These are phyloP conservation scores for Curvularia eragrostidis DNA, from an alignment of 2,329 filamentous ascomycete species.

Conservation along the genomic window DNA sequence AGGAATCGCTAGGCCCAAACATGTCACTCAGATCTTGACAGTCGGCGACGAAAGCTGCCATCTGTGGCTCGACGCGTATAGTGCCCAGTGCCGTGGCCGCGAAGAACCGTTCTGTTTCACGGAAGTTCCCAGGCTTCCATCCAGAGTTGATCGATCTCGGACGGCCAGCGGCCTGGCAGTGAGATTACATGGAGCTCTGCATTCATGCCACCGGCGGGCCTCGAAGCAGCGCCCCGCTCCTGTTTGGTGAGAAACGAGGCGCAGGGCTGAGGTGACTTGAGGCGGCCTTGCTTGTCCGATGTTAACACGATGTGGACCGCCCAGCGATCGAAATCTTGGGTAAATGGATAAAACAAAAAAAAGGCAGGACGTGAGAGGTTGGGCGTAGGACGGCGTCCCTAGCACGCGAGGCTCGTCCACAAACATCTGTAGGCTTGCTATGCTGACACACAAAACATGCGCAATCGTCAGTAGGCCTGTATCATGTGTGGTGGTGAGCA, in stretches of 20 bases:
- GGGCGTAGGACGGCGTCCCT: not conserved
- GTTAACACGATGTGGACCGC: conserved; percentile 2
- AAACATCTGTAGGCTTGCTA: conserved; percentile 1
- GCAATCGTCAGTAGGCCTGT: conserved; percentile 4
- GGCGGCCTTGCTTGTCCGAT: conserved; percentile 1
- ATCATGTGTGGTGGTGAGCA: conserved; percentile 8
- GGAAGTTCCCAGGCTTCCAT: conserved; percentile 10
- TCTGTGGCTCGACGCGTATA: conserved; percentile 9
- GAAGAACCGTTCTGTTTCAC: conserved; percentile 3
- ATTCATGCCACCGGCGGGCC: conserved; percentile 18
- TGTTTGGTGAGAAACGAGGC: conserved; percentile 7
- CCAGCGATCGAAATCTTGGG: conserved; percentile 19
- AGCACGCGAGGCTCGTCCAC: not conserved
- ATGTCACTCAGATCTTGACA: not conserved
- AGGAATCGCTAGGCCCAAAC: conserved; percentile 4
- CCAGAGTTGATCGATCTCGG: conserved; percentile 3
- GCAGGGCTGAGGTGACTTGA: conserved; percentile 12
- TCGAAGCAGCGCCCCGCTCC: conserved; percentile 5
- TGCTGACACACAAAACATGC: conserved; percentile 6
- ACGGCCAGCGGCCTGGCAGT: not conserved
- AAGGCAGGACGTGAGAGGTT: conserved; percentile 3
- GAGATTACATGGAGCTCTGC: conserved; percentile 18
- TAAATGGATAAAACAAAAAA: conserved; percentile 21
- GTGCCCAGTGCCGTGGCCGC: not conserved
- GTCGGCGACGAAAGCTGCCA: conserved; percentile 7